These are phyloP conservation scores for Gymnopilus dilepis DNA, from an alignment of 768 basidiomycete species.

Conservation along the genomic window DNA sequence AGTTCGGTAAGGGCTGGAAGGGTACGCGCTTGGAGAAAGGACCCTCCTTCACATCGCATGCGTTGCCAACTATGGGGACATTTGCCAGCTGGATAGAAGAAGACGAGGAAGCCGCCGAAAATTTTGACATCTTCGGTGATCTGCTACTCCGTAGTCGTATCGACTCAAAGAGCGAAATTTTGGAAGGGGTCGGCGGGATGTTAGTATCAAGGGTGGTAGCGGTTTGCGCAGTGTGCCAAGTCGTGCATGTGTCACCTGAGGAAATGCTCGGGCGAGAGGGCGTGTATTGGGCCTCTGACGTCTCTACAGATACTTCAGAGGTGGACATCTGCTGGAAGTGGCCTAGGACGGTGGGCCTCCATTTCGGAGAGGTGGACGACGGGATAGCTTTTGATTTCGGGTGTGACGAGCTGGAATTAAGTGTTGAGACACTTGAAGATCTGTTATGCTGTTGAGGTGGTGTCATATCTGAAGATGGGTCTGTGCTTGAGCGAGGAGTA, in stretches of 20 bases:
- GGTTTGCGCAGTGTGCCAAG: conserved; percentile 53
- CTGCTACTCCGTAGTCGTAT: conserved; percentile 39
- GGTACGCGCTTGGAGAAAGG: conserved; percentile 30
- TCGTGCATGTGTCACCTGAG: conserved; percentile 60
- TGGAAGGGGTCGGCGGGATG: conserved; percentile 45
- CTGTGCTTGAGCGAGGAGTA: conserved; percentile 40
- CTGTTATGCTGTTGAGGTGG: conserved; percentile 46
- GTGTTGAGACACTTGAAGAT: conserved; percentile 55
- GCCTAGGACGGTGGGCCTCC: conserved; percentile 69
- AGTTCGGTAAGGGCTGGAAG: conserved; percentile 35
- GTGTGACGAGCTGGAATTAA: conserved; percentile 32
- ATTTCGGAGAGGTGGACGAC: conserved; percentile 45
- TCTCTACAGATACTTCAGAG: conserved; percentile 46
- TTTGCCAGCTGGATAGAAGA: conserved; percentile 23
- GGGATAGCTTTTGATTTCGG: conserved; percentile 20
- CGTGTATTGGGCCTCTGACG: conserved; percentile 39
- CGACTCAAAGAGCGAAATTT: conserved; percentile 45
- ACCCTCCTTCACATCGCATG: not conserved
- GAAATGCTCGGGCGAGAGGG: conserved; percentile 48
- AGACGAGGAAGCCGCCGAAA: conserved; percentile 25
- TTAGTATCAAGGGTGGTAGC: conserved; percentile 53
- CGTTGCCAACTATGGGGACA: not conserved
- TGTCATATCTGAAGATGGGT: conserved; percentile 26
- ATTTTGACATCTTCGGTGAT: conserved; percentile 38
- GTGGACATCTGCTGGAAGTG: conserved; percentile 61